Evolutionary conservation across 2,329 filamentous ascomycete genomes (phyloP).

Genomic region (Beauveria scarabaeidicola): DNA sequence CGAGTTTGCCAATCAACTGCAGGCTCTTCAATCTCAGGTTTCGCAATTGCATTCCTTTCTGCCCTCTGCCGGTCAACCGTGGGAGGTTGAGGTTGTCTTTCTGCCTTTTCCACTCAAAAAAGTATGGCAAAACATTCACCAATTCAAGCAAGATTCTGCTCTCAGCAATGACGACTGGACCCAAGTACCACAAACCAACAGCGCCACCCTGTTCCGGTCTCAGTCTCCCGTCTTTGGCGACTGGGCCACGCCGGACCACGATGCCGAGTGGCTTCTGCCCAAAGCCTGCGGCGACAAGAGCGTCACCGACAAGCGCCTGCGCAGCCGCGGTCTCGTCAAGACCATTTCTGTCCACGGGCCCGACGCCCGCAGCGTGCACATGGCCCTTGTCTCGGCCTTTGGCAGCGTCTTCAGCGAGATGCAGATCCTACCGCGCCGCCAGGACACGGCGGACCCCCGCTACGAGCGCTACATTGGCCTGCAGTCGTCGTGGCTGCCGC

Average conservation of each 20-base stretch:
- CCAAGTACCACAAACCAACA: conserved; percentile 41
- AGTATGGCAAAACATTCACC: conserved; percentile 42
- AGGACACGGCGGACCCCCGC: conserved; percentile 19
- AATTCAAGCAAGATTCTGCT: conserved; percentile 35
- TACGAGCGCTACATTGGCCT: conserved; percentile 49
- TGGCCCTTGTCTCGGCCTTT: conserved; percentile 55
- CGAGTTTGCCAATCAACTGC: conserved; percentile 42
- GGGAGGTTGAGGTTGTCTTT: conserved; percentile 69
- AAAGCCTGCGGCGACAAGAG: conserved; percentile 58
- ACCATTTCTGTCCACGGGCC: conserved; percentile 52
- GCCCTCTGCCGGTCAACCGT: conserved; percentile 56
- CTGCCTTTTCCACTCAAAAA: conserved; percentile 58
- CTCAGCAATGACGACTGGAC: conserved; percentile 44
- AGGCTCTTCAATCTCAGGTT: conserved; percentile 41
- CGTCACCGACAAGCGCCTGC: conserved; percentile 60
- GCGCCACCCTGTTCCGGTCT: conserved; percentile 33
- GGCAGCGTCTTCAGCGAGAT: conserved; percentile 43
- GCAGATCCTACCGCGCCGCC: conserved; percentile 24
- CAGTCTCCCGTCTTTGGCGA: conserved; percentile 40
- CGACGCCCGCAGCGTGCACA: conserved; percentile 60
- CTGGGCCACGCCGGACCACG: conserved; percentile 35
- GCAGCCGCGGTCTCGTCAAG: conserved; percentile 63
- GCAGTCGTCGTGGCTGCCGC: conserved; percentile 61
- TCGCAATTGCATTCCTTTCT: conserved; percentile 49
- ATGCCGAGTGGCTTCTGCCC: conserved; percentile 56